A percentile compares a stretch with the other conserved stretches of the same genome.
Evolutionary conservation across 805 yeast genomes (phyloP).

Genomic region (Hanseniaspora occidentalis): DNA sequence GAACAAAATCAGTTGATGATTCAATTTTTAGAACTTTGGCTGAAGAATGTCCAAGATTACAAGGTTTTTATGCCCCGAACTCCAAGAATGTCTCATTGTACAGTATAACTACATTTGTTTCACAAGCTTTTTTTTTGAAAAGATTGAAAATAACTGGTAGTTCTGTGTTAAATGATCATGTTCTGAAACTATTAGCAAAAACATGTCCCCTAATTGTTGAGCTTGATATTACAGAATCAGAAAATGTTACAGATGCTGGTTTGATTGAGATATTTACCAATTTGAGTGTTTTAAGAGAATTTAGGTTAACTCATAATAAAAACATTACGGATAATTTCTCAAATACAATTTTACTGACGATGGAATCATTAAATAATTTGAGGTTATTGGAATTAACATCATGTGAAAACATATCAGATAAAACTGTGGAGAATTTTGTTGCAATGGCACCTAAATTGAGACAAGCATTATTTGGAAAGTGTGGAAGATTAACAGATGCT

Average conservation of each 20-base stretch:
- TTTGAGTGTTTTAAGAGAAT: constrained; percentile 68
- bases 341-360: constrained; percentile 15
- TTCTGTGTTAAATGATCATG: constrained; percentile 47
- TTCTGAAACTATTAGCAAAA: constrained; percentile 46
- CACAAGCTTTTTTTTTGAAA: constrained; percentile 60
- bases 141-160: constrained; percentile 74
- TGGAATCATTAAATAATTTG: constrained; percentile 41
- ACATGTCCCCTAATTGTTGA: constrained; percentile 76
- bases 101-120: constrained; percentile 47
- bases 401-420: constrained; percentile 71
- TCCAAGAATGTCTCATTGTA: constrained; percentile 58
- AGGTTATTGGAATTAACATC: constrained; percentile 78
- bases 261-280: constrained; percentile 44
- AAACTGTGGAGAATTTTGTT: constrained; percentile 60
- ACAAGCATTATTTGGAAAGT: constrained; percentile 81
- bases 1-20: constrained; percentile 59
- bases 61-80: constrained; percentile 83
- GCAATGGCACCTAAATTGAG: constrained; percentile 72
- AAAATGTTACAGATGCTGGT: constrained; percentile 55
- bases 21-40: constrained; percentile 59
- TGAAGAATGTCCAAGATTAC: constrained; percentile 57
- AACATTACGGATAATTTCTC: constrained; percentile 61
- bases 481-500: constrained; percentile 74
- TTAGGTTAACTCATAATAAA: constrained; percentile 63
- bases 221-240: constrained; percentile 76